Evolutionary conservation across 176 grass and related monocot genomes (phyloP), one percentile per base, ranked within the genome.

Genomic region (Phoenix dactylifera): DNA sequence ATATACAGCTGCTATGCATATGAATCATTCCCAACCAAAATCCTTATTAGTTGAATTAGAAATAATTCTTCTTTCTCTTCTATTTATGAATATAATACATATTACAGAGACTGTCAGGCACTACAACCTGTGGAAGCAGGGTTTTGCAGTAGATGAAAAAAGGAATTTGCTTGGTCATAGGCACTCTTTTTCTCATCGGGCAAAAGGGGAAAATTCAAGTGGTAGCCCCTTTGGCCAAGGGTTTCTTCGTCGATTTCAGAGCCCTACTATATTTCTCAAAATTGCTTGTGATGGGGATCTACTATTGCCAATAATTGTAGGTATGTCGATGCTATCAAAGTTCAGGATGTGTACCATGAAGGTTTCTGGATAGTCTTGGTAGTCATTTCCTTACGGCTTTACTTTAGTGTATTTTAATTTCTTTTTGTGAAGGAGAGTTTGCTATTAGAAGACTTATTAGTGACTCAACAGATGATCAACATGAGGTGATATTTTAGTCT

Each of bases 221-320:
- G 26, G 4, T 18, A 61, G 23, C 15, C 28, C 58, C 15, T 12
- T 61, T 26, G 26, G 58, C 39, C 58, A 61, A 39, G 58, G 26
- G 7, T 61, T 61, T 61, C 58, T 61, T 61, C 58, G 58, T 39
- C 58, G 15, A 18, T 61, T 61, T 61, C 58, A 30, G 17, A 61
- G 26, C 26, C 58, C 58, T 26, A 61, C 58, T 14, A 61, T 61
- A 61, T 61, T 61, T 61, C 58, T 61, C 17, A 61, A 61, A 61
- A 32, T 61, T 61, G 58, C 17, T 35, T 61, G 58, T 30, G 25
- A 61, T 61, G 58, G 24, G 24, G 58, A 61, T 61, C 24, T 61
- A 61, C 16, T 61, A 7, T 61, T 61, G 28, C 58, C 58, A 18
- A 35, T 61, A 16, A 30, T n/a, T 39, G 58, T 61, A 7, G 58